Conservation (phyloP, 2,329 filamentous ascomycete genomes). For the Aureobasidium vineae region DNA sequence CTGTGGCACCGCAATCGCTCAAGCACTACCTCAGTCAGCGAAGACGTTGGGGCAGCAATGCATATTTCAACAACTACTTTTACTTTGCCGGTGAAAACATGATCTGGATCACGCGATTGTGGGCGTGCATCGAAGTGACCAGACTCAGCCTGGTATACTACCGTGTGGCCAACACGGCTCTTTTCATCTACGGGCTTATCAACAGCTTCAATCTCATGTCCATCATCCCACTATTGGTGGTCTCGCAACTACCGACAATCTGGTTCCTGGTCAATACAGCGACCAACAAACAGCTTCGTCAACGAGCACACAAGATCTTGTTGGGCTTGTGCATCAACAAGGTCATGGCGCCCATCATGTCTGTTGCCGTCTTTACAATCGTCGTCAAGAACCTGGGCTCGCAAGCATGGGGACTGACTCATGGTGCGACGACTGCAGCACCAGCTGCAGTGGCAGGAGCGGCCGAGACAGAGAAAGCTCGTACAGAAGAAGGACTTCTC, state of each 20-base stretch:
- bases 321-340: constrained; percentile 32
- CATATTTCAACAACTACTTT: constrained; percentile 43
- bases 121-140: constrained; percentile 37
- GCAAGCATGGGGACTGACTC: constrained; percentile 29
- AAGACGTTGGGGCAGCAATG: constrained; percentile 40
- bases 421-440: background rate
- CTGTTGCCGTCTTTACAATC: constrained; percentile 31
- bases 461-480: background rate
- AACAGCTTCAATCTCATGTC: constrained; percentile 29
- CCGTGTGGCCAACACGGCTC: constrained; percentile 37
- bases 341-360: constrained; percentile 31
- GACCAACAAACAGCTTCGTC: constrained; percentile 29
- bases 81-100: constrained; percentile 39
- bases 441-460: background rate
- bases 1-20: constrained; percentile 39
- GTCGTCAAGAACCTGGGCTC: constrained; percentile 32
- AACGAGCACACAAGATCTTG: constrained; percentile 31
- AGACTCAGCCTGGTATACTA: constrained; percentile 40
- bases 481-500: background rate
- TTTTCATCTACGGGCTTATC: constrained; percentile 35
- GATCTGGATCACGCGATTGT: constrained; percentile 41
- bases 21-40: constrained; percentile 40
- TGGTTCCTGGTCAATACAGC: constrained; percentile 31
- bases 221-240: constrained; percentile 29
- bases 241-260: constrained; percentile 31